These are phyloP conservation scores for Fusarium foetens DNA, from an alignment of 2,329 filamentous ascomycete species.

Conservation along the genomic window DNA sequence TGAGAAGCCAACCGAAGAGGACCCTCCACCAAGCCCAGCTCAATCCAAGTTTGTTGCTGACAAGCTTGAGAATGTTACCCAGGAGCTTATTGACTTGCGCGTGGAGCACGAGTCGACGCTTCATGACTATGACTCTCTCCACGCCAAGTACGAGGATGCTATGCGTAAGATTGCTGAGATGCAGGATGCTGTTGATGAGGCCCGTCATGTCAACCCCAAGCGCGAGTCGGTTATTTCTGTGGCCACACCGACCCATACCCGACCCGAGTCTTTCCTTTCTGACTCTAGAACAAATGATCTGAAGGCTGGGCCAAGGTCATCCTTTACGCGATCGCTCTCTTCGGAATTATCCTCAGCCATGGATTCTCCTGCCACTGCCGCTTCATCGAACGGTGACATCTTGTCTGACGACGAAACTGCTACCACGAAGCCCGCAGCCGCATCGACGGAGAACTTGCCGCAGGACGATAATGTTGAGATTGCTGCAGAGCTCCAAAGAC, in stretches of 20 bases:
- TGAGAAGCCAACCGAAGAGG: constrained; percentile 23
- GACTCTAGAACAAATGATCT: constrained; percentile 76
- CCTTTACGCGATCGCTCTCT: constrained; percentile 85
- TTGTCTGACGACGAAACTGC: constrained; percentile 54
- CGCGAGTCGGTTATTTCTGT: constrained; percentile 68
- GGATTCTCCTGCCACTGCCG: constrained; percentile 75
- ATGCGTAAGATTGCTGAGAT: constrained; percentile 83
- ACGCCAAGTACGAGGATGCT: constrained; percentile 90
- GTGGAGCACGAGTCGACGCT: constrained; percentile 89
- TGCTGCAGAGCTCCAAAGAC: constrained; percentile 73
- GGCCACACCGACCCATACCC: constrained; percentile 60
- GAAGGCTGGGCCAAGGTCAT: constrained; percentile 74
- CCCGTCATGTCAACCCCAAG: constrained; percentile 68
- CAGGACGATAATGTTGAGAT: constrained; percentile 57
- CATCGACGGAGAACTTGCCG: constrained; percentile 53
- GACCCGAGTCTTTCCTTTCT: constrained; percentile 86
- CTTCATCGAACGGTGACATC: constrained; percentile 68
- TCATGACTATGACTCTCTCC: constrained; percentile 82
- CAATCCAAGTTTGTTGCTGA: constrained; percentile 89
- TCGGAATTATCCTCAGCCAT: constrained; percentile 91
- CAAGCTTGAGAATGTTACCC: constrained; percentile 89
- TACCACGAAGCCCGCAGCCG: constrained; percentile 55
- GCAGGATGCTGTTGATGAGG: constrained; percentile 85
- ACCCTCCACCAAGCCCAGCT: constrained; percentile 72
- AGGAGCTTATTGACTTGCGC: constrained; percentile 89